These are phyloP conservation scores for Lasiodiplodia sp. DNA, from an alignment of 2,329 filamentous ascomycete genomes.

Conservation along the genomic window DNA sequence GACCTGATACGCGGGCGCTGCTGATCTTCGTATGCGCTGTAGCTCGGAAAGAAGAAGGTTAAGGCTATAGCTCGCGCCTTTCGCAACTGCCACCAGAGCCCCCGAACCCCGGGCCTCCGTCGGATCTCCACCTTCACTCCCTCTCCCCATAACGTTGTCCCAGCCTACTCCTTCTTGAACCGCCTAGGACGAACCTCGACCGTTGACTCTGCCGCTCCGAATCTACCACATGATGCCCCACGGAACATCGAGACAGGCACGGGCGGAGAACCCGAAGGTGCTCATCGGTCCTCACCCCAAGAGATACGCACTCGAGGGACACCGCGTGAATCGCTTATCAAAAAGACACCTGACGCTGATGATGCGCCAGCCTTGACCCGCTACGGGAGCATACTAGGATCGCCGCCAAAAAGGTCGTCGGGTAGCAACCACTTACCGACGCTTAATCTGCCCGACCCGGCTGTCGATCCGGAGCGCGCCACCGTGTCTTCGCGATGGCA, in stretches of 20 bases:
- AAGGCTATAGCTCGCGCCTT: conserved; percentile 81
- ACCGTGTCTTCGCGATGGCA: conserved; percentile 11
- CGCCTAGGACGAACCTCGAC: conserved; percentile 35
- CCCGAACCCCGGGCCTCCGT: conserved; percentile 46
- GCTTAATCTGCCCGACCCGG: conserved; percentile 69
- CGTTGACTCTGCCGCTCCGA: conserved; percentile 35
- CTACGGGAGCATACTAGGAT: conserved; percentile 70
- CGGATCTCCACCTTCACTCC: conserved; percentile 44
- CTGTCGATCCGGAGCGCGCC: conserved; percentile 55
- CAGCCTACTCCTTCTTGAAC: conserved; percentile 52
- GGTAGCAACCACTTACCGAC: conserved; percentile 51
- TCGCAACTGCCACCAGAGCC: conserved; percentile 63
- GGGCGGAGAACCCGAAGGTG: conserved; percentile 30
- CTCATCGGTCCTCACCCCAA: conserved; percentile 28
- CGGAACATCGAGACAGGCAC: conserved; percentile 35
- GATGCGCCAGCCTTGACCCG: conserved; percentile 49
- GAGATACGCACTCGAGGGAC: conserved; percentile 31
- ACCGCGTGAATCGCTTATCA: conserved; percentile 32
- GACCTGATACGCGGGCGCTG: not conserved
- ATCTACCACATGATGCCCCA: conserved; percentile 39
- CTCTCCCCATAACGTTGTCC: conserved; percentile 45
- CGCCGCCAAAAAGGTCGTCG: conserved; percentile 23
- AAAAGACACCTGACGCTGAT: conserved; percentile 10
- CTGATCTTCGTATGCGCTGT: conserved; percentile 24
- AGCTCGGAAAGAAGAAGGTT: conserved; percentile 87